Conservation (phyloP, 257 asterid genomes). For the Avicennia marina region DNA sequence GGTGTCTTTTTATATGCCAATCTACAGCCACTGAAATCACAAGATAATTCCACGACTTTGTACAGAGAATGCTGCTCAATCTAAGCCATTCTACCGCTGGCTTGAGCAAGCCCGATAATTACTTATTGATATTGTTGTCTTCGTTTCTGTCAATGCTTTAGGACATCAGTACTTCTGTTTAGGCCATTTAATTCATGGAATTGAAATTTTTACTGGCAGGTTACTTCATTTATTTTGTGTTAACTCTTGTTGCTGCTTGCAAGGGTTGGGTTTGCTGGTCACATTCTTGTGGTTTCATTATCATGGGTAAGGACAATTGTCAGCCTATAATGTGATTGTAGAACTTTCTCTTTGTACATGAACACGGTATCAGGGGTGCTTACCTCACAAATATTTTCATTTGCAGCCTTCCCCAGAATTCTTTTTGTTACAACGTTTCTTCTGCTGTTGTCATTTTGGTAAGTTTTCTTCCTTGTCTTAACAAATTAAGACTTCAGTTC, state of each 20-base stretch:
- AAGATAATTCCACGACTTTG: not conserved
- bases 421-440: conserved; percentile 79
- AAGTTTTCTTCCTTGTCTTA: no score
- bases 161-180: conserved; percentile 29
- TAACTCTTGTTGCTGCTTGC: conserved; percentile 79
- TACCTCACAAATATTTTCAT: not conserved
- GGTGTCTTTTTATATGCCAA: not conserved
- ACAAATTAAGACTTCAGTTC: no score
- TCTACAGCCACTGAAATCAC: not conserved
- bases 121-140: not conserved
- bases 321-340: no score
- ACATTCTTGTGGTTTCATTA: conserved; percentile 75
- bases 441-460: conserved; percentile 61
- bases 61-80: not conserved
- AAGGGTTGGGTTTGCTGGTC: conserved; percentile 91
- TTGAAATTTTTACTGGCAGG: conserved; percentile 54
- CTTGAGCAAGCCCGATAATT: not conserved
- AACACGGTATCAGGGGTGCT: no score
- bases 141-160: conserved; percentile 2
- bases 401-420: conserved; percentile 86
- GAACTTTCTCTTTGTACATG: no score
- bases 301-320: conserved; percentile 62
- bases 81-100: conserved; percentile 3
- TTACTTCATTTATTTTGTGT: conserved; percentile 65
- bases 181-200: conserved; percentile 7